A percentile compares a stretch with the other conserved stretches of the same genome.
These are phyloP conservation scores for Suhomyces chickasaworum DNA, from an alignment of 1,139 yeast genomes.

Conservation along the genomic window DNA sequence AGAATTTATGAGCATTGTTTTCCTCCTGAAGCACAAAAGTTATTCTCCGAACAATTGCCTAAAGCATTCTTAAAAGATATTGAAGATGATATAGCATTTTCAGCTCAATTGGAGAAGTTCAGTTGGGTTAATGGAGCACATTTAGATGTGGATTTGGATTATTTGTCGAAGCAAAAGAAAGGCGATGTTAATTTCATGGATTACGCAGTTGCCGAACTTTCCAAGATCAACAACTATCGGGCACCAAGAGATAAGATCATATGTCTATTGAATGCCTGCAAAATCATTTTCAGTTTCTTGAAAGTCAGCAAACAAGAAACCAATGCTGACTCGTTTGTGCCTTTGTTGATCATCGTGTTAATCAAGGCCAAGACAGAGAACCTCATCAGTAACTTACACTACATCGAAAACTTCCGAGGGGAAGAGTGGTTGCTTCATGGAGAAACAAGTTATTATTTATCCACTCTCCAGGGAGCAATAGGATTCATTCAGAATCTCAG, in stretches of 20 bases:
- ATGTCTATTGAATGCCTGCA: constrained; percentile 87
- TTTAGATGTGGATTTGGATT: constrained; percentile 65
- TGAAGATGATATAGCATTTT: constrained; percentile 57
- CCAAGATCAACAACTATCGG: constrained; percentile 76
- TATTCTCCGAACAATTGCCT: constrained; percentile 35
- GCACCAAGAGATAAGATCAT: constrained; percentile 96
- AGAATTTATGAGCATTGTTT: constrained; percentile 76
- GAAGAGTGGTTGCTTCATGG: constrained; percentile 72
- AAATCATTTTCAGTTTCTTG: constrained; percentile 84
- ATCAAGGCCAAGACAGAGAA: constrained; percentile 64
- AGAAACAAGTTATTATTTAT: constrained; percentile 84
- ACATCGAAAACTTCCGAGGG: constrained; percentile 81
- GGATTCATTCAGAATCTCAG: constrained; percentile 68
- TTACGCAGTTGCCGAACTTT: constrained; percentile 70
- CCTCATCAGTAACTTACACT: constrained; percentile 75
- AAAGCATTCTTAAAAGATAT: constrained; percentile 53
- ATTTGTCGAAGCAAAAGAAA: constrained; percentile 22
- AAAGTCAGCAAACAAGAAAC: constrained; percentile 69
- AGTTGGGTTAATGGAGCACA: constrained; percentile 79
- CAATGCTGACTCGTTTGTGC: constrained; percentile 92
- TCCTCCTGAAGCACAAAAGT: constrained; percentile 67
- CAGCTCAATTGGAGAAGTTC: constrained; percentile 61
- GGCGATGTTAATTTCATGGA: constrained; percentile 57
- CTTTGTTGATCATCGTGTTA: constrained; percentile 78
- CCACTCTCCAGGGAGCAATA: constrained; percentile 85